phyloP scores from a whole-genome alignment of 2,329 filamentous ascomycete species.

The Albophoma yamanashiensis region DNA sequence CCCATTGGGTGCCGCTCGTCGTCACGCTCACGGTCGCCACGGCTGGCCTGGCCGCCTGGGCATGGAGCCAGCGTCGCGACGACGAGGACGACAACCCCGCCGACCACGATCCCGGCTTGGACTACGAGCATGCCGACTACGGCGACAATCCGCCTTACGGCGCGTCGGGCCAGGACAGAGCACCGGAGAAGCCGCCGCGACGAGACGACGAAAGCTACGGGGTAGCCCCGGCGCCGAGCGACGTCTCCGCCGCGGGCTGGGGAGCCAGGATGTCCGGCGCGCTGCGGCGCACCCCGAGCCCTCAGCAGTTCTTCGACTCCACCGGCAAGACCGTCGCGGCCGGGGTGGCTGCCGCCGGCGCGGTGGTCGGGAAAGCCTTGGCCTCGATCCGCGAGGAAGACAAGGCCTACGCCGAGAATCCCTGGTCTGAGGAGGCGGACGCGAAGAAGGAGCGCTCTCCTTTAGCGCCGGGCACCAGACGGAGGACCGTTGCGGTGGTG shows the following conservation, averaged over 20 bases:
- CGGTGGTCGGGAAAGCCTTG: slow-evolving; percentile 71
- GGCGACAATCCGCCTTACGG: slow-evolving; percentile 42
- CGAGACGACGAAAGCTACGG: slow-evolving; percentile 32
- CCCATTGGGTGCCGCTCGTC: slow-evolving; percentile 83
- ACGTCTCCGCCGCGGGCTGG: slow-evolving; percentile 42
- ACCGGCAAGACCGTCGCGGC: slow-evolving; percentile 74
- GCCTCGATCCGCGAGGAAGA: slow-evolving; percentile 79
- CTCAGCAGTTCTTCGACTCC: slow-evolving; percentile 77
- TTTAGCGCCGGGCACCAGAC: slow-evolving; percentile 33
- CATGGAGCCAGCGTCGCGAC: slow-evolving; percentile 80
- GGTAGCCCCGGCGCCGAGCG: slow-evolving; percentile 15
- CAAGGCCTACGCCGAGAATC: slow-evolving; percentile 71
- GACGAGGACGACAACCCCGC: slow-evolving; percentile 58
- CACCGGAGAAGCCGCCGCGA: slow-evolving; percentile 25
- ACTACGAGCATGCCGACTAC: slow-evolving; percentile 38
- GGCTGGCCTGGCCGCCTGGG: slow-evolving; percentile 78
- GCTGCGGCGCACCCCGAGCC: slow-evolving; percentile 71
- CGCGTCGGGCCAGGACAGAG: slow-evolving; percentile 23
- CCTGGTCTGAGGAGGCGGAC: slow-evolving; percentile 86
- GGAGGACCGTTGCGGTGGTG: slow-evolving; percentile 78
- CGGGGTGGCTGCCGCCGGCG: slow-evolving; percentile 72
- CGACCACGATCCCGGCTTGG: slow-evolving; percentile 40
- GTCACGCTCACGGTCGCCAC: slow-evolving; percentile 83
- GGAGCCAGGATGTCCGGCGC: slow-evolving; percentile 71
- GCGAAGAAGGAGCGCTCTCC: slow-evolving; percentile 42